These are phyloP conservation scores for Hypsizygus marmoreus DNA, from an alignment of 768 basidiomycete genomes.

Conservation along the genomic window DNA sequence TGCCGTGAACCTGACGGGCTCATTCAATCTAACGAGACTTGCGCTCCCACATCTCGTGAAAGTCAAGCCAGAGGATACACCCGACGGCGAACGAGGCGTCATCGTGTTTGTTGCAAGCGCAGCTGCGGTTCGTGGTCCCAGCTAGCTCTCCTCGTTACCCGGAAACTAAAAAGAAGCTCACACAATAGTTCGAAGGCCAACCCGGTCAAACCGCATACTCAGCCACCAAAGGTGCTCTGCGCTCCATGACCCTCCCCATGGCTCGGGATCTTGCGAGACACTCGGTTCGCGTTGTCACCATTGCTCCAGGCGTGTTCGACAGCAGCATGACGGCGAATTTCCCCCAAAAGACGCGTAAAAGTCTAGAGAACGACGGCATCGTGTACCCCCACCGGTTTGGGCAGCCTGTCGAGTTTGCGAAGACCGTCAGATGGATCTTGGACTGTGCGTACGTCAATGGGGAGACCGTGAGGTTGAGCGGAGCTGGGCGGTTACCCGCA, in stretches of 20 bases:
- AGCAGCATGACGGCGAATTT: slow-evolving; percentile 48
- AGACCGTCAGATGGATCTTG: slow-evolving; percentile 51
- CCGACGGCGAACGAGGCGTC: slow-evolving; percentile 58
- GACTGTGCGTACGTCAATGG: slow-evolving; percentile 61
- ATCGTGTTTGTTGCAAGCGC: slow-evolving; percentile 59
- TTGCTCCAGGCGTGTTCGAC: slow-evolving; percentile 59
- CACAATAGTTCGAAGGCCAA: slow-evolving; percentile 52
- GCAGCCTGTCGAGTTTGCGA: slow-evolving; percentile 50
- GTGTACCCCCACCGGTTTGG: slow-evolving; percentile 53
- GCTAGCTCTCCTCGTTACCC: neutral
- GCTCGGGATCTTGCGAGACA: slow-evolving; percentile 58
- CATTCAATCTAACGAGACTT: slow-evolving; percentile 60
- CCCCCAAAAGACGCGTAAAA: slow-evolving; percentile 37
- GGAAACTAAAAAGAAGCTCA: neutral
- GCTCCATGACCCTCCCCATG: slow-evolving; percentile 62
- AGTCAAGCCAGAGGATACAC: slow-evolving; percentile 44
- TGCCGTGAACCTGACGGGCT: slow-evolving; percentile 57
- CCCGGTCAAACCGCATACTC: slow-evolving; percentile 60
- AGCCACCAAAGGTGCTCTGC: slow-evolving; percentile 57
- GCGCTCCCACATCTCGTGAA: slow-evolving; percentile 51
- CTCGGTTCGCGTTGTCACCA: slow-evolving; percentile 54
- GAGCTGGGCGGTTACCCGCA: slow-evolving; percentile 42
- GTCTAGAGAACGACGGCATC: slow-evolving; percentile 41
- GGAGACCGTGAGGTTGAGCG: slow-evolving; percentile 51
- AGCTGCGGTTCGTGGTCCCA: slow-evolving; percentile 44